Conservation (phyloP, 345 rosid species). For the Psidium guajava region DNA sequence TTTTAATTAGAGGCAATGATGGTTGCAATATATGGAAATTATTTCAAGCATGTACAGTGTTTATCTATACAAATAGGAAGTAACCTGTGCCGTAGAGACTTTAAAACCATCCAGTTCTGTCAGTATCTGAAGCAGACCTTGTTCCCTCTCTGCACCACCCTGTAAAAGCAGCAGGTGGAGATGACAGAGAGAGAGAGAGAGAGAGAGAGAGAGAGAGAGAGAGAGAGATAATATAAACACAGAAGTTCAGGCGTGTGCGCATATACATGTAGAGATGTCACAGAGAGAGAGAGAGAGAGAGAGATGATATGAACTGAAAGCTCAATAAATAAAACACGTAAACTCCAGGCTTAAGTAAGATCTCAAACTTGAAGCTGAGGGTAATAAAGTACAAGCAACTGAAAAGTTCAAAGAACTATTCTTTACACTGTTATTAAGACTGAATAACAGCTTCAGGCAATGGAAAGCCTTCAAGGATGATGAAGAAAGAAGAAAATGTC, state of each 20-base stretch:
- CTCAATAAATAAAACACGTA: not conserved
- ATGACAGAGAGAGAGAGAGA: not conserved
- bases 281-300: not conserved
- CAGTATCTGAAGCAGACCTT: conserved; percentile 92
- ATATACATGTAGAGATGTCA: too few species aligned
- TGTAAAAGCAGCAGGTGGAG: conserved; percentile 6
- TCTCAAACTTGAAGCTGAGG: not conserved
- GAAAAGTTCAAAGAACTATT: not conserved
- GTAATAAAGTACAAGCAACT: not conserved
- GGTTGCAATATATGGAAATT: not conserved
- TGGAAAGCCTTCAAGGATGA: not conserved
- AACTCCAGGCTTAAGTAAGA: not conserved
- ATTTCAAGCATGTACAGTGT: not conserved
- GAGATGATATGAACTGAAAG: not conserved
- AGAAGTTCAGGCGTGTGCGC: too few species aligned
- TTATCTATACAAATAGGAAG: not conserved
- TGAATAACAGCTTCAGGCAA: not conserved
- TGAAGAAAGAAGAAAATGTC: not conserved
- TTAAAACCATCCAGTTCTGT: conserved; percentile 98
- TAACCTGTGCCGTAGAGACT: conserved; percentile 81
- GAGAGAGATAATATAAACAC: not conserved
- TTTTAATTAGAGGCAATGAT: not conserved
- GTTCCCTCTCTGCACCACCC: conserved; percentile 99
- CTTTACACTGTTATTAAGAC: not conserved
- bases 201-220: too few species aligned